Percentiles rank a stretch among this genome's conserved stretches.
phyloP scores from a whole-genome alignment of 768 basidiomycete genomes.

The Rubroboletus satanas region DNA sequence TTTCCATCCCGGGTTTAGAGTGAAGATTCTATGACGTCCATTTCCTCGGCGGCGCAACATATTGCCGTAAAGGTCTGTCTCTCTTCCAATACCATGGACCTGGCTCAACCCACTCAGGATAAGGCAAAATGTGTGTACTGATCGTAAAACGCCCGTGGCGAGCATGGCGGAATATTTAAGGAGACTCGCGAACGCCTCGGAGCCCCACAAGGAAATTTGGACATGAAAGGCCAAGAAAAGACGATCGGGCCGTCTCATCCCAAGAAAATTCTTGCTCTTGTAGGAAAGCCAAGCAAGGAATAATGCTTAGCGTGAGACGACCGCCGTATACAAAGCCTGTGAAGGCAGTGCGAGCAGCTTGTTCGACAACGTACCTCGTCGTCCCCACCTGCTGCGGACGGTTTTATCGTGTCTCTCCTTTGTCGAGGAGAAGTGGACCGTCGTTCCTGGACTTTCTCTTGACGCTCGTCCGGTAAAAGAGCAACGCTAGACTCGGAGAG shows the following conservation, averaged over 20 bases:
- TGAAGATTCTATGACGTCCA: too few relatives aligned
- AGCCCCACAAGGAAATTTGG: background rate
- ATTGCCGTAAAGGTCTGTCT: background rate
- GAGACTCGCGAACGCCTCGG: background rate
- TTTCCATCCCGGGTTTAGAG: background rate
- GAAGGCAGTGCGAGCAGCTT: background rate
- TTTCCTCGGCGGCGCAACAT: background rate
- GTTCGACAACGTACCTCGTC: constrained; percentile 13
- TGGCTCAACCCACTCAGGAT: background rate
- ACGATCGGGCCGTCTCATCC: background rate
- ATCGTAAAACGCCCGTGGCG: background rate
- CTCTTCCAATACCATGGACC: background rate
- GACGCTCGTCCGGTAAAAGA: constrained; percentile 46
- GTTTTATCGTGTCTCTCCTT: constrained; percentile 20
- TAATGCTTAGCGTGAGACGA: background rate
- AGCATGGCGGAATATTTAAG: background rate
- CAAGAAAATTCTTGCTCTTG: background rate
- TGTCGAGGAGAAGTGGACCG: constrained; percentile 3
- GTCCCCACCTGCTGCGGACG: background rate
- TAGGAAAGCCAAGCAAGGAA: background rate
- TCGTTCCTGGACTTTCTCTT: constrained; percentile 7
- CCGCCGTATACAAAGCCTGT: background rate
- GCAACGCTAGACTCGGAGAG: constrained; percentile 45
- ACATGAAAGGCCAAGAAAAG: background rate
- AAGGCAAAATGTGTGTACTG: background rate